These are phyloP conservation scores for Scedosporium boydii DNA, from an alignment of 2,329 filamentous ascomycete species.

Conservation along the genomic window DNA sequence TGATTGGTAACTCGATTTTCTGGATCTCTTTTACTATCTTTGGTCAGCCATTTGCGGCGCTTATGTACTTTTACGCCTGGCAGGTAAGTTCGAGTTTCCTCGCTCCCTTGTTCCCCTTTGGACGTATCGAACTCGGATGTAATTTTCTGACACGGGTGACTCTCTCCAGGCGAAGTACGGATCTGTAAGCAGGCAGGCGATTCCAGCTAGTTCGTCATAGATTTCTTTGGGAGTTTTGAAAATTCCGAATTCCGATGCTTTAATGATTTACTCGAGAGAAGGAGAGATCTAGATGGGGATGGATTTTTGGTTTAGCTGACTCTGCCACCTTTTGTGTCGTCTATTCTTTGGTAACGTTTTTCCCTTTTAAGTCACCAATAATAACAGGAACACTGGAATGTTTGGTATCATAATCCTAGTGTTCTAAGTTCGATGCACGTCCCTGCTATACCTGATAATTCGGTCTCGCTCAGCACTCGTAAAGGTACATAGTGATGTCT, in stretches of 20 bases:
- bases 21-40: conserved; percentile 95
- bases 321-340: not conserved
- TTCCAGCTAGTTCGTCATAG: conserved; percentile 10
- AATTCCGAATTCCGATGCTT: not conserved
- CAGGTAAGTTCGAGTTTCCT: conserved; percentile 34
- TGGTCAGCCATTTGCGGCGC: conserved; percentile 82
- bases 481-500: too few species aligned
- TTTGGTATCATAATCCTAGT: too few species aligned
- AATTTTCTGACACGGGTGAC: not conserved
- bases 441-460: too few species aligned
- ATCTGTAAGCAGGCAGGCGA: conserved; percentile 50
- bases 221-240: not conserved
- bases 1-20: conserved; percentile 88
- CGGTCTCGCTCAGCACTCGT: too few species aligned
- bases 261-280: not conserved
- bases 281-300: not conserved
- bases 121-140: not conserved
- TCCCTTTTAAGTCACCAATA: too few species aligned
- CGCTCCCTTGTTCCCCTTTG: not conserved
- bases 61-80: conserved; percentile 98
- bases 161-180: conserved; percentile 67
- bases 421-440: too few species aligned
- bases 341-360: not conserved
- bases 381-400: too few species aligned
- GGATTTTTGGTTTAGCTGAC: not conserved